Evolutionary conservation across 2,329 filamentous ascomycete genomes (phyloP).

Genomic region (Colletotrichum sp.): DNA sequence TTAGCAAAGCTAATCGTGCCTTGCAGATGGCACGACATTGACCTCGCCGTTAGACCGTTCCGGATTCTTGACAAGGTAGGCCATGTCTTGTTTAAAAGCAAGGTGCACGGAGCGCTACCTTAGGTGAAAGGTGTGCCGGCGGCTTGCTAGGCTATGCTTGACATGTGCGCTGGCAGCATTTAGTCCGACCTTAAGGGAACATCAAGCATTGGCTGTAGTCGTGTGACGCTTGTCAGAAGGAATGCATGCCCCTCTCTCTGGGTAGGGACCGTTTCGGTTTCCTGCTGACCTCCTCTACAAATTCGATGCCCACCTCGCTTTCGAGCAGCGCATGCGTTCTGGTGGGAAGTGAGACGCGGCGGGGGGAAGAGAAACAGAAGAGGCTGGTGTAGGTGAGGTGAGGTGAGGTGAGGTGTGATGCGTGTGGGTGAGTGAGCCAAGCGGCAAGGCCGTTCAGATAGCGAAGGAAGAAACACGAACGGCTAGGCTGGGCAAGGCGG

Average conservation of each 20-base stretch:
- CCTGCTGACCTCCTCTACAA: constrained; percentile 12
- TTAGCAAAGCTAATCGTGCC: constrained; percentile 20
- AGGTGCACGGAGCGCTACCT: constrained; percentile 17
- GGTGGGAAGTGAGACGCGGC: neutral
- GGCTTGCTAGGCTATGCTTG: constrained; percentile 14
- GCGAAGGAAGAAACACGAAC: constrained; percentile 6
- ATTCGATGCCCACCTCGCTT: neutral
- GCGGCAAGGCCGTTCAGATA: neutral
- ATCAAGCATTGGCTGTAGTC: constrained; percentile 7
- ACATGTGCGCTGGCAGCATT: constrained; percentile 14
- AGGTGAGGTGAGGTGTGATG: neutral
- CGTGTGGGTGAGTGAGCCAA: neutral
- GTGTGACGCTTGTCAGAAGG: constrained; percentile 15
- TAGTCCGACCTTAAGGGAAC: constrained; percentile 1
- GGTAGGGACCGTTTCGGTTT: neutral
- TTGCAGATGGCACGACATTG: constrained; percentile 21
- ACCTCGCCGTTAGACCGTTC: constrained; percentile 17
- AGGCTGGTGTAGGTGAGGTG: neutral
- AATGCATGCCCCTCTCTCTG: constrained; percentile 3
- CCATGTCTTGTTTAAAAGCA: constrained; percentile 7
- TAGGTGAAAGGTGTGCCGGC: constrained; percentile 8
- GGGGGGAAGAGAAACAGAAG: neutral
- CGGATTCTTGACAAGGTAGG: neutral
- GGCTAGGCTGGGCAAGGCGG: neutral
- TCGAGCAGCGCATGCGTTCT: neutral